Evolutionary conservation across 768 basidiomycete genomes (phyloP).

Genomic region (Boletus insuetus): DNA sequence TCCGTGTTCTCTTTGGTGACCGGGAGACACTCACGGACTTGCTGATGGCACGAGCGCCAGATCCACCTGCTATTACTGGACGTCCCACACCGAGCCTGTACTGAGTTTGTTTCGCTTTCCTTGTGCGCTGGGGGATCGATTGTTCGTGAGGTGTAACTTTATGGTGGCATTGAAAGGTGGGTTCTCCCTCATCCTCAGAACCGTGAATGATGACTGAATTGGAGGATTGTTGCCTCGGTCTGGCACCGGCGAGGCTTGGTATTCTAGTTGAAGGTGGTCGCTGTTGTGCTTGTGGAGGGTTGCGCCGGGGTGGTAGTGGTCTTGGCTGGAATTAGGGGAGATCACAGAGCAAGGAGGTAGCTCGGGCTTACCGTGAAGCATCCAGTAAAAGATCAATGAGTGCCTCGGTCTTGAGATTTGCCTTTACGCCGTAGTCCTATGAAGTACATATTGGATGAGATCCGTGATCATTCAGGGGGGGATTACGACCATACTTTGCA

Average conservation of each 20-base stretch:
- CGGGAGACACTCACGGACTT: slow-evolving; percentile 53
- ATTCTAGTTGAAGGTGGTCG: slow-evolving; percentile 35
- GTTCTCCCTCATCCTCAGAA: slow-evolving; percentile 44
- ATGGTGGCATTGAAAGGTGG: slow-evolving; percentile 20
- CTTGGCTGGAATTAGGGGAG: slow-evolving; percentile 34
- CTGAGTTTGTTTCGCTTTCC: slow-evolving; percentile 74
- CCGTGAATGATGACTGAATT: slow-evolving; percentile 38
- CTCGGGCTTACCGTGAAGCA: slow-evolving; percentile 39
- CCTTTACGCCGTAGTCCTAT: slow-evolving; percentile 77
- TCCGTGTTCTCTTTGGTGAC: slow-evolving; percentile 46
- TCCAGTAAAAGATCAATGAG: slow-evolving; percentile 73
- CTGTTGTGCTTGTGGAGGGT: slow-evolving; percentile 18
- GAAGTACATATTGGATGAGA: slow-evolving; percentile 13
- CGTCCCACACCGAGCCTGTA: slow-evolving; percentile 68
- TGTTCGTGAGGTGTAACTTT: slow-evolving; percentile 14
- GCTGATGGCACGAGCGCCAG: slow-evolving; percentile 63
- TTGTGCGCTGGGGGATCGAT: slow-evolving; percentile 39
- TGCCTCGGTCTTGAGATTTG: slow-evolving; percentile 78
- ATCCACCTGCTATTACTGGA: slow-evolving; percentile 62
- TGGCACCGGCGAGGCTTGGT: slow-evolving; percentile 26
- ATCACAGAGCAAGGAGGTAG: slow-evolving; percentile 33
- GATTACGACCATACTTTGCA: slow-evolving; percentile 49
- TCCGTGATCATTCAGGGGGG: slow-evolving; percentile 12
- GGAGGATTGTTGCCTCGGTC: slow-evolving; percentile 32
- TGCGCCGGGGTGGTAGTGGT: slow-evolving; percentile 24